Percentiles rank a stretch among this genome's conserved stretches.
These are phyloP conservation scores for Neonothopanus nambi DNA, from an alignment of 1,284 basidiomycete species.

Conservation along the genomic window DNA sequence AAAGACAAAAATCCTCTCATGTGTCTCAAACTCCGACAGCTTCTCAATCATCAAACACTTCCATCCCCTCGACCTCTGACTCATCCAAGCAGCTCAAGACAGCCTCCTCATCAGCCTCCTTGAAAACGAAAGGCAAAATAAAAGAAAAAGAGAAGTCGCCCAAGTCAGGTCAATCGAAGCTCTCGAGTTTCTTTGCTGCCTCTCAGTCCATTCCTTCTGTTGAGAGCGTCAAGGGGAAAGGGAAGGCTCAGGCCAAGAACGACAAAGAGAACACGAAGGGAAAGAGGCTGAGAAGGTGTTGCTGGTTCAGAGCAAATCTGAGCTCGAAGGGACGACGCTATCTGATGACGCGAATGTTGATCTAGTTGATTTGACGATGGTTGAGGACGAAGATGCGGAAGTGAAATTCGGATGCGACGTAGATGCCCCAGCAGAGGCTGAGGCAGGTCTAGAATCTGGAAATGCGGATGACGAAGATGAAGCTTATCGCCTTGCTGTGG, in stretches of 20 bases:
- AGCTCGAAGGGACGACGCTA: no score
- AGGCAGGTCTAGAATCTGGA: neutral
- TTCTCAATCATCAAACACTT: slow-evolving; percentile 4
- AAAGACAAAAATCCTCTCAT: slow-evolving; percentile 6
- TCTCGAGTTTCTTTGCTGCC: slow-evolving; percentile 63
- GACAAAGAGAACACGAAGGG: neutral
- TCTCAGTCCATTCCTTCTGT: slow-evolving; percentile 33
- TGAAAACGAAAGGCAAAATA: slow-evolving; percentile 21
- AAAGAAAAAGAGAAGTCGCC: slow-evolving; percentile 33
- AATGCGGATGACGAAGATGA: slow-evolving; percentile 37
- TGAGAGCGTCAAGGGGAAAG: slow-evolving; percentile 5
- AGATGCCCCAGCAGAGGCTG: no score
- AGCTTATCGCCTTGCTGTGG: slow-evolving; percentile 52
- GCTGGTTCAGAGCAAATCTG: neutral
- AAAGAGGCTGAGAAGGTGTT: neutral
- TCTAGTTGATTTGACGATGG: neutral
- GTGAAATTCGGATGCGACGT: no score
- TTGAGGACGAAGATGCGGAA: slow-evolving; percentile 12
- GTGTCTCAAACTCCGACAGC: slow-evolving; percentile 10
- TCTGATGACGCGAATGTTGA: no score
- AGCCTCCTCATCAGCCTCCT: neutral
- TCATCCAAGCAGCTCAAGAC: slow-evolving; percentile 14
- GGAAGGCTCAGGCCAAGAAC: slow-evolving; percentile 1
- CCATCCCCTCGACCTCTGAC: no score
- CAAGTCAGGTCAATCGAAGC: slow-evolving; percentile 52